Evolutionary conservation across 2,329 filamentous ascomycete genomes (phyloP).

Genomic region (Fusarium xylarioides): DNA sequence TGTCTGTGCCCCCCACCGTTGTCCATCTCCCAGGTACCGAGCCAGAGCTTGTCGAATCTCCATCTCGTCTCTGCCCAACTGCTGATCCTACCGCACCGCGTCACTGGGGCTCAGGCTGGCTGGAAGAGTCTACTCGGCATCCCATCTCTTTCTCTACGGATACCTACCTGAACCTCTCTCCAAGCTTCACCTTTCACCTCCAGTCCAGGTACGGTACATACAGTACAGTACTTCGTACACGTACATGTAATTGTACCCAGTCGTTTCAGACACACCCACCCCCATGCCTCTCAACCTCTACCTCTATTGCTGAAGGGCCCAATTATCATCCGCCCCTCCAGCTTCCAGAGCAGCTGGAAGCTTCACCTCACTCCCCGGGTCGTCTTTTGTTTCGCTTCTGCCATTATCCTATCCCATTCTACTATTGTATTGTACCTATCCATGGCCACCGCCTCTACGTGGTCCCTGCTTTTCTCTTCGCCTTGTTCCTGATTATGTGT

Average conservation of each 20-base stretch:
- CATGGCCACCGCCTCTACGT: conserved; percentile 50
- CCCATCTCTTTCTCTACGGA: conserved; percentile 16
- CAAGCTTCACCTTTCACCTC: conserved; percentile 32
- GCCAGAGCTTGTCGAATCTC: conserved; percentile 40
- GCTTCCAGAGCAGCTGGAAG: conserved; percentile 43
- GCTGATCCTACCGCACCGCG: conserved; percentile 44
- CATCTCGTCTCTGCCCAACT: conserved; percentile 45
- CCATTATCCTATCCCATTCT: conserved; percentile 29
- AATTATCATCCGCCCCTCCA: conserved; percentile 44
- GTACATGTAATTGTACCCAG: conserved; percentile 44
- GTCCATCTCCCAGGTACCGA: conserved; percentile 35
- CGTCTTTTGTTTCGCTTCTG: conserved; percentile 42
- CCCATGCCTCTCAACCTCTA: conserved; percentile 46
- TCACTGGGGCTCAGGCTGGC: conserved; percentile 37
- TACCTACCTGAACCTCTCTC: conserved; percentile 28
- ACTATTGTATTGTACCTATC: conserved; percentile 31
- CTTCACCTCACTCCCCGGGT: conserved; percentile 42
- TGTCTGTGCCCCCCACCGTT: conserved; percentile 43
- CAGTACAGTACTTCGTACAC: conserved; percentile 40
- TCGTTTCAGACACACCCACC: conserved; percentile 45
- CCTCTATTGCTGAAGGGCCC: conserved; percentile 44
- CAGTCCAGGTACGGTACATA: conserved; percentile 8
- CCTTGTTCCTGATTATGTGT: conserved; percentile 51
- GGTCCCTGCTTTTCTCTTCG: conserved; percentile 50
- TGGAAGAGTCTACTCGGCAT: conserved; percentile 34